A percentile compares a stretch with the other conserved stretches of the same genome.
phyloP scores from a whole-genome alignment of 306 rosid species.

The Acmispon strigosus region DNA sequence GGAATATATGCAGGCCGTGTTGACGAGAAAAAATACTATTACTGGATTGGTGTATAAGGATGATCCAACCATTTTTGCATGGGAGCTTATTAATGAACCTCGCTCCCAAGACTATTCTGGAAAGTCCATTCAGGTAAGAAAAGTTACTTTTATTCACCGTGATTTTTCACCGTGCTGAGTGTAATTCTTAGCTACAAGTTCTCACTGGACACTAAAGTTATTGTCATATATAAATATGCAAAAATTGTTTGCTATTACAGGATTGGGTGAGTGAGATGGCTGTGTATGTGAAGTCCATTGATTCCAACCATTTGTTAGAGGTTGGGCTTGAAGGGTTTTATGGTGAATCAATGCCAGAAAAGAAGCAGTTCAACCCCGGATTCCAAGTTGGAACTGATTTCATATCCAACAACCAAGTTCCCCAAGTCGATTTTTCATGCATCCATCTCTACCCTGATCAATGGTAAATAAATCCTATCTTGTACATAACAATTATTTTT shows the following conservation, averaged over 20 bases:
- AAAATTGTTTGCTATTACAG: neutral
- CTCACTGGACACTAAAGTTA: too few relatives aligned
- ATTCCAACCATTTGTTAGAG: conserved; percentile 29
- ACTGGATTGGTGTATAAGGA: conserved; percentile 13
- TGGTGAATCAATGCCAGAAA: conserved; percentile 26
- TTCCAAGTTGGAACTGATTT: conserved; percentile 38
- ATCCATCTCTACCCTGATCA: conserved; percentile 39
- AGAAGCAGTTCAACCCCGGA: conserved; percentile 25
- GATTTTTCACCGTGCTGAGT: too few relatives aligned
- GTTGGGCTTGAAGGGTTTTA: conserved; percentile 42
- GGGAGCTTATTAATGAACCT: conserved; percentile 47
- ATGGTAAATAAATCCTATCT: conserved; percentile 27
- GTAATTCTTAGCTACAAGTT: too few relatives aligned
- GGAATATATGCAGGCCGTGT: neutral
- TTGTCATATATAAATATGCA: neutral
- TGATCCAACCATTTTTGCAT: conserved; percentile 17
- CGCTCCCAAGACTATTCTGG: conserved; percentile 25
- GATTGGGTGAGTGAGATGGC: conserved; percentile 44
- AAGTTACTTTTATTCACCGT: too few relatives aligned
- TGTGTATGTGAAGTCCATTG: conserved; percentile 31
- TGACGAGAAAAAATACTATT: conserved; percentile 11
- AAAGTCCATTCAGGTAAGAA: conserved; percentile 35
- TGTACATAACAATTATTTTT: neutral
- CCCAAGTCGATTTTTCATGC: conserved; percentile 28
- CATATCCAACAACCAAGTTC: conserved; percentile 36